A percentile compares a stretch with the other conserved stretches of the same genome.
phyloP scores from a whole-genome alignment of 1,139 yeast species.

The Kurtzmaniella quercitrusa region DNA sequence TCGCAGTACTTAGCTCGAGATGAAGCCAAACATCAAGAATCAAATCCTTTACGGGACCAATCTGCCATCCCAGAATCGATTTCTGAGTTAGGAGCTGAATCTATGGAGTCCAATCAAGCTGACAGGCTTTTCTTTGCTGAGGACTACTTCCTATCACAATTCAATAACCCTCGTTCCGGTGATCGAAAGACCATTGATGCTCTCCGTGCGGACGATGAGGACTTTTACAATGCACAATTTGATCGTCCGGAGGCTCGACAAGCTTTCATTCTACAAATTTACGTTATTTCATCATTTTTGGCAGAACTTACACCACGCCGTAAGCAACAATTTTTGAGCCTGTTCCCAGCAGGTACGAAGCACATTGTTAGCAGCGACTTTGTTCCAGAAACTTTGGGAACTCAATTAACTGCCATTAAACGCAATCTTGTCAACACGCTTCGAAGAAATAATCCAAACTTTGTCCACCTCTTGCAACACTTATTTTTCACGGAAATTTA shows the following conservation, averaged over 20 bases:
- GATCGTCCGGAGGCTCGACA: constrained; percentile 26
- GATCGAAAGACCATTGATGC: constrained; percentile 12
- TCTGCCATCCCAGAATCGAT: constrained; percentile 14
- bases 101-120: constrained; percentile 20
- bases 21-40: constrained; percentile 20
- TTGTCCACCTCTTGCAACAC: constrained; percentile 26
- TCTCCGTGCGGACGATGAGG: constrained; percentile 23
- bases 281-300: constrained; percentile 26
- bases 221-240: constrained; percentile 22
- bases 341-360: constrained; percentile 25
- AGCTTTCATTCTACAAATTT: constrained; percentile 30
- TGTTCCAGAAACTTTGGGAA: constrained; percentile 22
- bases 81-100: constrained; percentile 15
- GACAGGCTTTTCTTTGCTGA: constrained; percentile 32
- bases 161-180: constrained; percentile 17
- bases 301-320: constrained; percentile 23
- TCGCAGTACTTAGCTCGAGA: constrained; percentile 27
- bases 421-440: constrained; percentile 21
- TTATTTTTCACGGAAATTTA: constrained; percentile 25
- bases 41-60: constrained; percentile 17
- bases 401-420: constrained; percentile 23
- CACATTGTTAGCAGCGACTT: constrained; percentile 33
- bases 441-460: constrained; percentile 22
- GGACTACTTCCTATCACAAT: constrained; percentile 30
- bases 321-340: constrained; percentile 22